Evolutionary conservation across 1,284 basidiomycete species (phyloP).

Genomic region (Irpex sp.): DNA sequence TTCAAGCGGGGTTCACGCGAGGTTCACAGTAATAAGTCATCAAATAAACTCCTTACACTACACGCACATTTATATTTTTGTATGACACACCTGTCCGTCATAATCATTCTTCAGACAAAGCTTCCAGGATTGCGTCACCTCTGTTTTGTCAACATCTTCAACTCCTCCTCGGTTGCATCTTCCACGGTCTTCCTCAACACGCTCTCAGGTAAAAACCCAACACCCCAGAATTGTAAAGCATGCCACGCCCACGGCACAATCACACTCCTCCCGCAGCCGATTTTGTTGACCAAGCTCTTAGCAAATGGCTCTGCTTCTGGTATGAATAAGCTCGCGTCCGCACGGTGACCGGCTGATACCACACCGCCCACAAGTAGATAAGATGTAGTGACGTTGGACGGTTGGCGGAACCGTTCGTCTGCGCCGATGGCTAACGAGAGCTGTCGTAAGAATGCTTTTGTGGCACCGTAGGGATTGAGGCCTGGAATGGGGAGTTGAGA

Average conservation of each 20-base stretch:
- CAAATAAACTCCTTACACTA: too few relatives aligned
- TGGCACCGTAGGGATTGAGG: slow-evolving; percentile 6
- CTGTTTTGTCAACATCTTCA: slow-evolving; percentile 28
- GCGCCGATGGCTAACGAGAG: background rate
- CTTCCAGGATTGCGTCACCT: background rate
- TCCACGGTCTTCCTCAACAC: slow-evolving; percentile 3
- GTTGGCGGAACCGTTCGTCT: slow-evolving; percentile 5
- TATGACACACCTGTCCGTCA: too few relatives aligned
- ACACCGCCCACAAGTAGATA: background rate
- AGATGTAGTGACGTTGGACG: background rate
- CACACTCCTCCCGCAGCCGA: slow-evolving; percentile 10
- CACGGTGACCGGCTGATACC: slow-evolving; percentile 1
- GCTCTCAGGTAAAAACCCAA: slow-evolving; percentile 1
- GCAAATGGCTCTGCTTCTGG: slow-evolving; percentile 11
- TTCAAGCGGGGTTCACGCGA: too few relatives aligned
- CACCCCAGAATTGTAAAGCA: slow-evolving; percentile 6
- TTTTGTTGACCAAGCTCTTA: slow-evolving; percentile 5
- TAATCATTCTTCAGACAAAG: too few relatives aligned
- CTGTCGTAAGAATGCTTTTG: slow-evolving; percentile 9
- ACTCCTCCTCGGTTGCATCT: slow-evolving; percentile 4
- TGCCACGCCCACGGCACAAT: slow-evolving; percentile 11
- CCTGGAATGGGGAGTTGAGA: background rate
- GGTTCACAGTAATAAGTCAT: too few relatives aligned
- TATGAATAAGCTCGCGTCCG: background rate
- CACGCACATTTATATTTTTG: too few relatives aligned